Evolutionary conservation across 306 rosid species (phyloP).

Genomic region (Vigna hirtella): DNA sequence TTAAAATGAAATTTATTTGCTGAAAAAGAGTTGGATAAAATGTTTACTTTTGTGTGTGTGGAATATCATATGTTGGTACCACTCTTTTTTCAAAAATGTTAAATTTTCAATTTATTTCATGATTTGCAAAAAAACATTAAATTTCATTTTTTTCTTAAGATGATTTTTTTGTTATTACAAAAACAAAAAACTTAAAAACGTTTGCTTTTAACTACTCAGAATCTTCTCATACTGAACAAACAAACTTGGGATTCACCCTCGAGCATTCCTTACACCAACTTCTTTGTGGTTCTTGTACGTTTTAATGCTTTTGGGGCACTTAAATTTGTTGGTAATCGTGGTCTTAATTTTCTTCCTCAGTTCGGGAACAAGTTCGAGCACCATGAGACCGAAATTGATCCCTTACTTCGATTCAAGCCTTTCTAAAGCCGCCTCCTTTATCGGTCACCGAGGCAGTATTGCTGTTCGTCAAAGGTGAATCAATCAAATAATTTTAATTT

Average conservation of each 20-base stretch:
- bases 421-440: conserved; percentile 58
- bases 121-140: neutral
- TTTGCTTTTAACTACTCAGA: neutral
- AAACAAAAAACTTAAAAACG: neutral
- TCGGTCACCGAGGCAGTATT: conserved; percentile 55
- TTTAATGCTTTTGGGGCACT: neutral
- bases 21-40: neutral
- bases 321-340: conserved; percentile 7
- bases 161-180: neutral
- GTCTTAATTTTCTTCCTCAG: conserved; percentile 43
- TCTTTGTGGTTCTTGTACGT: neutral
- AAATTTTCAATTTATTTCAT: neutral
- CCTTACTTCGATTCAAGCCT: conserved; percentile 71
- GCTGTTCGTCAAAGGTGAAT: conserved; percentile 61
- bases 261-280: neutral
- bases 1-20: neutral
- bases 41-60: neutral
- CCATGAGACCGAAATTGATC: conserved; percentile 69
- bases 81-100: neutral
- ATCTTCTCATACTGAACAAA: neutral
- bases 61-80: neutral
- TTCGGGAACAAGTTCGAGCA: conserved; percentile 63
- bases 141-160: neutral
- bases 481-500: neutral
- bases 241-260: neutral